Evolutionary conservation across 1,284 basidiomycete genomes (phyloP).

Genomic region (Cutaneotrichosporon cavernicola): DNA sequence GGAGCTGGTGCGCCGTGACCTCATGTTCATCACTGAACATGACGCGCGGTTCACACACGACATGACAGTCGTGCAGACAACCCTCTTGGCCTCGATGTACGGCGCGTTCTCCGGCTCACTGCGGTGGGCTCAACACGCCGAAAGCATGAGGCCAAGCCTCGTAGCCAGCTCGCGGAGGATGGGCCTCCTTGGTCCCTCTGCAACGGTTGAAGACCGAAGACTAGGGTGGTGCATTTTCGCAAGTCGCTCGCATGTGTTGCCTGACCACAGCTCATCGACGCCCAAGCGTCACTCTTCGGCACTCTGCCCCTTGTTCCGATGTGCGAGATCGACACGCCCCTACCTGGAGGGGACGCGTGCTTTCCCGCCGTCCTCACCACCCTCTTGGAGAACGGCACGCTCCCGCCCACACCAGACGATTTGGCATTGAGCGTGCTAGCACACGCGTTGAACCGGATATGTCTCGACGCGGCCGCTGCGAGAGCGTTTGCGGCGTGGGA

Average conservation of each 20-base stretch:
- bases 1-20: conserved; percentile 27
- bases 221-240: conserved; percentile 35
- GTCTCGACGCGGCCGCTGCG: conserved; percentile 20
- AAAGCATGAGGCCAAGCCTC: conserved; percentile 20
- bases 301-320: conserved; percentile 23
- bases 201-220: conserved; percentile 21
- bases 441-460: conserved; percentile 28
- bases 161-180: conserved; percentile 26
- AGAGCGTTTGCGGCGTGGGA: conserved; percentile 6
- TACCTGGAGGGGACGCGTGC: conserved; percentile 5
- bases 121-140: conserved; percentile 29
- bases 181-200: conserved; percentile 27
- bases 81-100: conserved; percentile 26
- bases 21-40: conserved; percentile 32
- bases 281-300: conserved; percentile 28
- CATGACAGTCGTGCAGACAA: conserved; percentile 26
- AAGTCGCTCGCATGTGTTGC: conserved; percentile 1
- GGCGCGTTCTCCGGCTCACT: conserved; percentile 30
- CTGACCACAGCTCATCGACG: conserved; percentile 27
- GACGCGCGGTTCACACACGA: conserved; percentile 30
- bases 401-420: conserved; percentile 19
- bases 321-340: conserved; percentile 20
- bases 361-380: conserved; percentile 24
- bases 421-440: conserved; percentile 23
- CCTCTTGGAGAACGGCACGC: conserved; percentile 24